phyloP scores from a whole-genome alignment of 2,329 filamentous ascomycete species.

The Sporothrix humicola region DNA sequence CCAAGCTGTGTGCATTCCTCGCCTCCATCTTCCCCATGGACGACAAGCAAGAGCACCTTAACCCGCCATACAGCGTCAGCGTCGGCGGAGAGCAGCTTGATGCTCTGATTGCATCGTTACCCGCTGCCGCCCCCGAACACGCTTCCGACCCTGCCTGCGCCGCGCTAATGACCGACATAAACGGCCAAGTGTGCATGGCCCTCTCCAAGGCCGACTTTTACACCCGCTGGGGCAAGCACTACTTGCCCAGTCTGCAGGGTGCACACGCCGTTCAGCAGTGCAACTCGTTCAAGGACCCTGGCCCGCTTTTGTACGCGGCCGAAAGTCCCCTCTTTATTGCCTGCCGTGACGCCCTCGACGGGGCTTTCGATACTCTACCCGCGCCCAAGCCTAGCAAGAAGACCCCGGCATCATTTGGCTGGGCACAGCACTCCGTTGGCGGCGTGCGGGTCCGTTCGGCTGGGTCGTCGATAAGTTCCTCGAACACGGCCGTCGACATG shows the following conservation, averaged over 20 bases:
- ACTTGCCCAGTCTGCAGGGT: constrained; percentile 60
- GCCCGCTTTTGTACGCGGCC: constrained; percentile 60
- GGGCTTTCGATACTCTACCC: constrained; percentile 55
- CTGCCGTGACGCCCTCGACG: constrained; percentile 57
- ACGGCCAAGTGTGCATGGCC: constrained; percentile 59
- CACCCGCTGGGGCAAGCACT: constrained; percentile 62
- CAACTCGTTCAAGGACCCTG: constrained; percentile 67
- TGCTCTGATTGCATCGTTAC: constrained; percentile 24
- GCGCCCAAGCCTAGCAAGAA: constrained; percentile 50
- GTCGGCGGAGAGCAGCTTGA: constrained; percentile 33
- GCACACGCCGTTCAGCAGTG: constrained; percentile 63
- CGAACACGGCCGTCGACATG: constrained; percentile 47
- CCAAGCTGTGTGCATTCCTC: constrained; percentile 57
- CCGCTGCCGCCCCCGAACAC: constrained; percentile 7
- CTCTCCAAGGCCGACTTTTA: constrained; percentile 50
- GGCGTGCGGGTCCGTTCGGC: no score
- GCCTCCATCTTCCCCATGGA: constrained; percentile 51
- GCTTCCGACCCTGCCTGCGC: constrained; percentile 48
- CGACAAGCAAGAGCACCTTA: constrained; percentile 50
- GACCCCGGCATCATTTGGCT: not conserved
- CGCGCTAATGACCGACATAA: constrained; percentile 58
- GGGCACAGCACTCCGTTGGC: no score
- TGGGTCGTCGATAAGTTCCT: not conserved
- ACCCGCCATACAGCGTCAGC: not conserved
- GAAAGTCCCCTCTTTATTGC: constrained; percentile 57